Conservation (phyloP, 1,284 basidiomycete species). For the Polyporus tsugae region DNA sequence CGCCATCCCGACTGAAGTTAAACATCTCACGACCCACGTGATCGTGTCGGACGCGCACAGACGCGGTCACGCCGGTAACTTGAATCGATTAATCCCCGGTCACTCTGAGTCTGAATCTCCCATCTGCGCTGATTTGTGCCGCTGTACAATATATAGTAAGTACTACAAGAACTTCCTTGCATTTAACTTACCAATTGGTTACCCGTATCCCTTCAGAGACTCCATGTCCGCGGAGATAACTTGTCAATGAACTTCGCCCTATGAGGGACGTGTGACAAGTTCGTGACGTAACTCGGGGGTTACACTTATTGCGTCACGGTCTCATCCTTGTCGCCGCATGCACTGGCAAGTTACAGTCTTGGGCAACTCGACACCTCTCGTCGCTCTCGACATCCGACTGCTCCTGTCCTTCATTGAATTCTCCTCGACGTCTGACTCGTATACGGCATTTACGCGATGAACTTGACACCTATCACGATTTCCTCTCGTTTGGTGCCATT, state of each 20-base stretch:
- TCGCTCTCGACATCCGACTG: background rate
- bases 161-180: no score
- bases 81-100: no score
- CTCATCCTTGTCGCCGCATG: no score
- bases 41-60: conserved; percentile 14
- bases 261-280: background rate
- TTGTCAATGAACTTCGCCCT: no score
- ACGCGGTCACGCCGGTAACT: background rate
- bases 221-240: no score
- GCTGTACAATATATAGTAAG: no score
- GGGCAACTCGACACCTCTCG: conserved; percentile 5
- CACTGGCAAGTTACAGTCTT: no score
- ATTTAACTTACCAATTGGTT: no score
- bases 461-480: background rate
- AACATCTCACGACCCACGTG: conserved; percentile 32
- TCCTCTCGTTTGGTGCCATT: background rate
- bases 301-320: background rate
- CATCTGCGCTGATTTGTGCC: no score
- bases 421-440: background rate
- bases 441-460: background rate
- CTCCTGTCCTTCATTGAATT: background rate
- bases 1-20: conserved; percentile 14
- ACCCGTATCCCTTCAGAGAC: no score
- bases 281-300: background rate
- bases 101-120: no score